These are phyloP conservation scores for Dalbergia cochinchinensis DNA, from an alignment of 306 rosid species.

Conservation along the genomic window DNA sequence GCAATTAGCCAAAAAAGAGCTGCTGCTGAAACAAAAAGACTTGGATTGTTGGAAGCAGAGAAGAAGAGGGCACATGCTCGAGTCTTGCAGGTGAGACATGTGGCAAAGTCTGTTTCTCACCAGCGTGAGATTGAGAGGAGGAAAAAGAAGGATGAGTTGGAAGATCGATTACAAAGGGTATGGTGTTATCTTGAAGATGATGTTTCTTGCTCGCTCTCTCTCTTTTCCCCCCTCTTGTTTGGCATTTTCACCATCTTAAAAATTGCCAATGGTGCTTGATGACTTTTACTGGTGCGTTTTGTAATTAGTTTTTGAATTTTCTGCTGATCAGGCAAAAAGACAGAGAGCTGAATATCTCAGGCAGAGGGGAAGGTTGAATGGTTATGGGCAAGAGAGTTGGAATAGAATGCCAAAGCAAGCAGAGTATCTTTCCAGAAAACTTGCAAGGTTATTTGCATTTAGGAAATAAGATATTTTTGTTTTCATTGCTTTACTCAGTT, in stretches of 20 bases:
- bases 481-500: constrained; percentile 11
- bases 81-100: constrained; percentile 72
- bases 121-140: constrained; percentile 92
- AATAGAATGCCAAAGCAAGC: constrained; percentile 72
- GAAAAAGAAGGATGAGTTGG: constrained; percentile 80
- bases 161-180: constrained; percentile 94
- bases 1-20: constrained; percentile 86
- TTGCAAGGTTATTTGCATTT: constrained; percentile 72
- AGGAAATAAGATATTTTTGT: neutral
- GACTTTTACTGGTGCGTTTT: constrained; percentile 19
- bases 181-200: constrained; percentile 32
- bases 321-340: constrained; percentile 75
- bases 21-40: constrained; percentile 90
- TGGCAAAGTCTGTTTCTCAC: constrained; percentile 81
- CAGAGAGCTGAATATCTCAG: constrained; percentile 90
- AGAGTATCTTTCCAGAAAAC: constrained; percentile 74
- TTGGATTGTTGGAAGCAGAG: constrained; percentile 84
- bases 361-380: constrained; percentile 74
- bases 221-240: neutral
- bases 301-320: constrained; percentile 21
- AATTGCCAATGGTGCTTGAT: constrained; percentile 3
- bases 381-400: constrained; percentile 57
- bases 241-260: neutral
- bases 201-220: neutral
- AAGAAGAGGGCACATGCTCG: constrained; percentile 86